Percentiles rank a stretch among this genome's conserved stretches.
phyloP scores from a whole-genome alignment of 2,329 filamentous ascomycete genomes.

The Colletotrichum plurivorum region DNA sequence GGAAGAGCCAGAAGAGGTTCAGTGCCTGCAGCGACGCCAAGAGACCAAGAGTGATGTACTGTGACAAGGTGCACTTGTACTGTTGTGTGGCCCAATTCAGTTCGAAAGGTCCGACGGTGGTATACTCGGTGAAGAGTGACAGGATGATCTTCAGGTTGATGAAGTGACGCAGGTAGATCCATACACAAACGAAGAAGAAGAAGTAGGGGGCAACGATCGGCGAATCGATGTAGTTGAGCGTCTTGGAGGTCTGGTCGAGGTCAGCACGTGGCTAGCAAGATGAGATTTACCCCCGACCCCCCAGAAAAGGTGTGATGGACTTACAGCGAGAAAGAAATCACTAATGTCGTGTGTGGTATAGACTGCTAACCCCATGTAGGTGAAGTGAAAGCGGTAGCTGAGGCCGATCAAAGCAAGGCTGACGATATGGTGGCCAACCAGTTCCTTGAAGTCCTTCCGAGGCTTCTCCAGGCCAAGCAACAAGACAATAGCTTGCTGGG shows the following conservation, averaged over 20 bases:
- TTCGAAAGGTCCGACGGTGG: slow-evolving; percentile 80
- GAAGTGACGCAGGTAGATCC: slow-evolving; percentile 93
- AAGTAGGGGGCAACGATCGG: slow-evolving; percentile 88
- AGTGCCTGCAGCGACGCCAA: slow-evolving; percentile 79
- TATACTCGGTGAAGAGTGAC: slow-evolving; percentile 82
- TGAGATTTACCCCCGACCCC: too few species aligned
- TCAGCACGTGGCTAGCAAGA: slow-evolving; percentile 21
- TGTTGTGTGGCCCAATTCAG: slow-evolving; percentile 83
- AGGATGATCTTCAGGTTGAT: slow-evolving; percentile 84
- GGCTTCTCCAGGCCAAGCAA: slow-evolving; percentile 91
- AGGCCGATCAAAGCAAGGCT: slow-evolving; percentile 86
- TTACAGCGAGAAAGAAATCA: slow-evolving; percentile 94
- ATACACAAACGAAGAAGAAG: slow-evolving; percentile 82
- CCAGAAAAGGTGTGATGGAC: slow-evolving; percentile 48
- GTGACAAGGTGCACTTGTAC: slow-evolving; percentile 81
- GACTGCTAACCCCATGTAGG: slow-evolving; percentile 92
- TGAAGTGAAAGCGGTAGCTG: slow-evolving; percentile 97
- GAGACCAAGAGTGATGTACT: slow-evolving; percentile 76
- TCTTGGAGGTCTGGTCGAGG: slow-evolving; percentile 81
- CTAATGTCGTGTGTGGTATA: slow-evolving; percentile 96
- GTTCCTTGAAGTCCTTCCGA: slow-evolving; percentile 93
- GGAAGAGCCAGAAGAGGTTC: slow-evolving; percentile 87
- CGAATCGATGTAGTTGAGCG: slow-evolving; percentile 90
- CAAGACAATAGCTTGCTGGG: slow-evolving; percentile 92
- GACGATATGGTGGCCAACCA: slow-evolving; percentile 92